phyloP scores from a whole-genome alignment of 805 yeast genomes.

The Yarrowia phangngaensis region DNA sequence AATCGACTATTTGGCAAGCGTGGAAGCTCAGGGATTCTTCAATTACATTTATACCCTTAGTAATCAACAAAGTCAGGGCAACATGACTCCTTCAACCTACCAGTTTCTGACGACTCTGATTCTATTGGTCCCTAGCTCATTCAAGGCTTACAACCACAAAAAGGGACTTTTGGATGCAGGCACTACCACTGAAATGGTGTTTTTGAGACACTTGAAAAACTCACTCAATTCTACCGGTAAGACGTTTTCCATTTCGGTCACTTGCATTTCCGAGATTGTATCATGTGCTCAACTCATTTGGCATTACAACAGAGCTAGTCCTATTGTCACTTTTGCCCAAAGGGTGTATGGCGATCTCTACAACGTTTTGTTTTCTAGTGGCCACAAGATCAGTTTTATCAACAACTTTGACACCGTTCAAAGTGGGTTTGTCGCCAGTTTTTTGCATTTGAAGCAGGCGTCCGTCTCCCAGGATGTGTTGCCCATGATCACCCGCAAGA shows the following conservation, averaged over 20 bases:
- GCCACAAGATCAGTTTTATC: constrained; percentile 10
- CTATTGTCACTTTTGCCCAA: constrained; percentile 9
- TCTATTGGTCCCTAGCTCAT: constrained; percentile 9
- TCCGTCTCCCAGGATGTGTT: constrained; percentile 6
- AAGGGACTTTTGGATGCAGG: constrained; percentile 2
- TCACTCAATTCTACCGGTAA: constrained; percentile 23
- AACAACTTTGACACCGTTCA: constrained; percentile 16
- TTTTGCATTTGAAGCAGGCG: constrained; percentile 10
- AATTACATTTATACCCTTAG: constrained; percentile 22
- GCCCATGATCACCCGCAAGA: constrained; percentile 9
- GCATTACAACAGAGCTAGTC: constrained; percentile 10
- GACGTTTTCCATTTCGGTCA: constrained; percentile 13
- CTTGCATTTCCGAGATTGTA: constrained; percentile 24
- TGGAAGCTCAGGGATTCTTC: constrained; percentile 23
- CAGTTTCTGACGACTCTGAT: constrained; percentile 16
- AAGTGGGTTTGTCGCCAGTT: constrained; percentile 14
- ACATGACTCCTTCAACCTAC: constrained; percentile 6
- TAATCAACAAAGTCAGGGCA: constrained; percentile 18
- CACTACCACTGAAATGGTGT: constrained; percentile 5
- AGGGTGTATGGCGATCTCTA: constrained; percentile 14
- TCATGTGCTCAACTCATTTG: constrained; percentile 20
- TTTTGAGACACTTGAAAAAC: constrained; percentile 11
- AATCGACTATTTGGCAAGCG: constrained; percentile 3
- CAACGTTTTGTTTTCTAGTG: constrained; percentile 11
- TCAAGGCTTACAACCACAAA: neutral